A percentile compares a stretch with the other conserved stretches of the same genome.
Evolutionary conservation across 106 monocot genomes (phyloP).

Genomic region (Platanthera zijinensis): DNA sequence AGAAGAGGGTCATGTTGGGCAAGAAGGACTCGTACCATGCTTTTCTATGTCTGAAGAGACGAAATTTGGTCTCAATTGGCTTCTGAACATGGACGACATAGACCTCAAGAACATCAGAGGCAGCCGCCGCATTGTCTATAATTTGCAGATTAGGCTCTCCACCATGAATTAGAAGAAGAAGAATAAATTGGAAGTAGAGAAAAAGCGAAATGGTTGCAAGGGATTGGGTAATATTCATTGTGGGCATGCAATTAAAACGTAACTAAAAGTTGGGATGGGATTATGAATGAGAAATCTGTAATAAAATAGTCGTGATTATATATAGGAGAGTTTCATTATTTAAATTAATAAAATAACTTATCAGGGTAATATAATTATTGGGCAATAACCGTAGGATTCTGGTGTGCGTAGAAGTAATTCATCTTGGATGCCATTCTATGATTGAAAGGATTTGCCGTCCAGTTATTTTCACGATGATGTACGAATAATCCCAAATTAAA

Average conservation of each 20-base stretch:
- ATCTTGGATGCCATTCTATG: too few relatives aligned
- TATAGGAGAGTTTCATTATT: too few relatives aligned
- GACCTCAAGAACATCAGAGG: neutral
- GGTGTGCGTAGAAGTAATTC: too few relatives aligned
- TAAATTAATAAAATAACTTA: too few relatives aligned
- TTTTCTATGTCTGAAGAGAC: conserved; percentile 1
- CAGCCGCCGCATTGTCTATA: neutral
- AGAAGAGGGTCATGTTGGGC: neutral
- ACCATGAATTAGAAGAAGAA: neutral
- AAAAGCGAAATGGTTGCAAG: neutral
- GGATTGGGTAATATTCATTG: neutral
- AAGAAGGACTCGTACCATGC: neutral
- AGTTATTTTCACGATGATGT: too few relatives aligned
- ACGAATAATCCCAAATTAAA: too few relatives aligned
- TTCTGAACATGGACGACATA: neutral
- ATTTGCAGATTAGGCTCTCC: neutral
- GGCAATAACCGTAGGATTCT: too few relatives aligned
- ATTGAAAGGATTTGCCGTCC: too few relatives aligned
- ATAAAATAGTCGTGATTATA: too few relatives aligned
- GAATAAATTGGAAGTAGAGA: neutral
- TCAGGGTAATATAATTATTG: too few relatives aligned
- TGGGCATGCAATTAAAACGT: neutral
- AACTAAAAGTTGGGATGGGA: too few relatives aligned
- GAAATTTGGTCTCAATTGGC: neutral
- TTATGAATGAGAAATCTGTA: too few relatives aligned